Percentiles rank a stretch among this genome's conserved stretches.
These are phyloP conservation scores for Phytophthora europaea DNA, from an alignment of 352 stramenopile genomes.

Conservation along the genomic window DNA sequence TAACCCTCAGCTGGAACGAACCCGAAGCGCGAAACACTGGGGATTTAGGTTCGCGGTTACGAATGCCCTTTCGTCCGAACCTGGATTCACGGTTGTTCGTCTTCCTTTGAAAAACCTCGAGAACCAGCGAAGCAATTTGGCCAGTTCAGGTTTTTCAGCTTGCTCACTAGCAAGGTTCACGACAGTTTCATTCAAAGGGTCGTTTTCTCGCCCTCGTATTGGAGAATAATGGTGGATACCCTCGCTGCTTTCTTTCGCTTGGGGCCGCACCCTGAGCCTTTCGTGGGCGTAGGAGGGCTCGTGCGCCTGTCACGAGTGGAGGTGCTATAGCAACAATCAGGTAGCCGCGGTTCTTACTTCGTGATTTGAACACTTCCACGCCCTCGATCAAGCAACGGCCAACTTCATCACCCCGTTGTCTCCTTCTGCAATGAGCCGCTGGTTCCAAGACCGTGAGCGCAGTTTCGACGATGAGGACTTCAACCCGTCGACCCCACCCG, in stretches of 20 bases:
- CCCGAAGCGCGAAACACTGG: slow-evolving; percentile 9
- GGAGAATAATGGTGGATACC: neutral
- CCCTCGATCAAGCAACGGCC: neutral
- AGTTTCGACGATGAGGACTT: neutral
- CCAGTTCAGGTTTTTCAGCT: slow-evolving; percentile 10
- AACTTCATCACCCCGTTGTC: neutral
- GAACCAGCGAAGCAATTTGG: slow-evolving; percentile 9
- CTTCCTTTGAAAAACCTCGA: neutral
- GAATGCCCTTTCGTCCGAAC: slow-evolving; percentile 11
- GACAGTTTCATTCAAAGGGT: neutral
- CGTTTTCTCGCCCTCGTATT: neutral
- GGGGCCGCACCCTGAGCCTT: neutral
- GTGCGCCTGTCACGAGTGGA: neutral
- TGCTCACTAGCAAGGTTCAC: neutral
- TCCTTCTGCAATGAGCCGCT: neutral
- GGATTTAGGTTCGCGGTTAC: slow-evolving; percentile 10
- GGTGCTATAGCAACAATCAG: neutral
- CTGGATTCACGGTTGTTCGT: neutral
- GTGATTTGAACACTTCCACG: slow-evolving; percentile 1
- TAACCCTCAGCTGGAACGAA: slow-evolving; percentile 24
- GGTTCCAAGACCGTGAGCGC: neutral
- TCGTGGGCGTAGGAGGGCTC: neutral
- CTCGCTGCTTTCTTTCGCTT: neutral
- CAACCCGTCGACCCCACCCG: neutral
- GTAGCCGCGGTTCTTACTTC: slow-evolving; percentile 3